Percentiles rank a stretch among this genome's conserved stretches.
Conservation (phyloP, 2,329 filamentous ascomycete genomes). For the Grosmannia clavigera region DNA sequence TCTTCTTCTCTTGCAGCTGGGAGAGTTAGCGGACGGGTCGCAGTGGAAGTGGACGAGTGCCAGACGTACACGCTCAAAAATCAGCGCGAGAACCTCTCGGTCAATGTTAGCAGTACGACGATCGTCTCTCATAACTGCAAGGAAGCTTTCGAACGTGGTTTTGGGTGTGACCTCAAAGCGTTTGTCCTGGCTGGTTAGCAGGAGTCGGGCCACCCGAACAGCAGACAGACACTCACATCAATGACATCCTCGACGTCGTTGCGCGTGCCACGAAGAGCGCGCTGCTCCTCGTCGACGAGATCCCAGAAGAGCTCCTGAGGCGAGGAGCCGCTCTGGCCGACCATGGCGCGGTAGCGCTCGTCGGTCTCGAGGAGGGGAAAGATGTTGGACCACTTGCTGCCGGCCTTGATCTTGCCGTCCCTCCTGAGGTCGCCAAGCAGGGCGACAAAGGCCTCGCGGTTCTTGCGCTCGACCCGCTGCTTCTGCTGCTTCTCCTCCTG, state of each 20-base stretch:
- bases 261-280: conserved; percentile 64
- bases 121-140: conserved; percentile 70
- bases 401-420: conserved; percentile 74
- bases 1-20: conserved; percentile 79
- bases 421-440: conserved; percentile 63
- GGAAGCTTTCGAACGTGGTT: conserved; percentile 82
- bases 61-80: conserved; percentile 65
- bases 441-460: conserved; percentile 66
- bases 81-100: conserved; percentile 61
- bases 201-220: background rate
- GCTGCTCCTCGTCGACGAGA: conserved; percentile 83
- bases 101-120: conserved; percentile 80
- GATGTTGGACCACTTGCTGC: conserved; percentile 80
- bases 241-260: conserved; percentile 82
- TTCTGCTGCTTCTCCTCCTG: conserved; percentile 79
- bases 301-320: conserved; percentile 96
- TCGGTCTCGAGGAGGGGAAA: conserved; percentile 65
- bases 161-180: conserved; percentile 80
- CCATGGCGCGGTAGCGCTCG: conserved; percentile 68
- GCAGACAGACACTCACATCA: conserved; percentile 50
- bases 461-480: conserved; percentile 70
- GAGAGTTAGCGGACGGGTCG: background rate
- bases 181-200: conserved; percentile 52
- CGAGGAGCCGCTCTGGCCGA: conserved; percentile 72
- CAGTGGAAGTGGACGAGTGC: background rate